Conservation (phyloP, 441 rosid genomes). For the Corymbia calophylla region DNA sequence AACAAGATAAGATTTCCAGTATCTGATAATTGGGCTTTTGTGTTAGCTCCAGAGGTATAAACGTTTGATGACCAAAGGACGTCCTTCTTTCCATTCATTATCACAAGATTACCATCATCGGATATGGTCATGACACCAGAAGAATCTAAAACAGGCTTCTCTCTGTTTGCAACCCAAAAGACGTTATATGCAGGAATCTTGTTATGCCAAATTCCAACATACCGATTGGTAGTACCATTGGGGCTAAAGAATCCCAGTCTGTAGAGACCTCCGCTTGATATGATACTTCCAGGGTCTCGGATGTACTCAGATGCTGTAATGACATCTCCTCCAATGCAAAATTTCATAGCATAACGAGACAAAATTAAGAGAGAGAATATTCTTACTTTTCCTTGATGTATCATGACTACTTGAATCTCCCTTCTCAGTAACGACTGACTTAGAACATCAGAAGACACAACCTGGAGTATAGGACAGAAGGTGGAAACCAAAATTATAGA, state of each 20-base stretch:
- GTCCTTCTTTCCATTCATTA: not conserved
- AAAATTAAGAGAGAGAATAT: not conserved
- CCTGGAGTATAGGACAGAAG: not conserved
- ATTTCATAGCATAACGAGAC: not conserved
- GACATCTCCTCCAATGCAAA: not conserved
- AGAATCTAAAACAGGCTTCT: not conserved
- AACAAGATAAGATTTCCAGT: not conserved
- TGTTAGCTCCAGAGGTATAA: not conserved
- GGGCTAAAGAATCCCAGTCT: not conserved
- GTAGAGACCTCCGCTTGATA: not conserved
- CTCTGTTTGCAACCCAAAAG: not conserved
- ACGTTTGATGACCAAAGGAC: not conserved
- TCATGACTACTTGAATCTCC: not conserved
- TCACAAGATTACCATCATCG: not conserved
- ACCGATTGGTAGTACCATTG: not conserved
- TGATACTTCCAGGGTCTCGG: not conserved
- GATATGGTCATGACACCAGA: not conserved
- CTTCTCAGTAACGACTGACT: not conserved
- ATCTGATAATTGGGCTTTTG: not conserved
- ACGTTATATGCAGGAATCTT: not conserved
- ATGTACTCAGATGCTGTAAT: not conserved
- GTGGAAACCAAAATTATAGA: not conserved
- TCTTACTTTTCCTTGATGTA: not conserved
- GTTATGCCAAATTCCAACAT: not conserved
- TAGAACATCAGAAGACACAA: not conserved